A percentile compares a stretch with the other conserved stretches of the same genome.
These are phyloP conservation scores for Sphagnum magellanicum DNA, from an alignment of 228 moss, liverwort and hornwort genomes.

Conservation along the genomic window DNA sequence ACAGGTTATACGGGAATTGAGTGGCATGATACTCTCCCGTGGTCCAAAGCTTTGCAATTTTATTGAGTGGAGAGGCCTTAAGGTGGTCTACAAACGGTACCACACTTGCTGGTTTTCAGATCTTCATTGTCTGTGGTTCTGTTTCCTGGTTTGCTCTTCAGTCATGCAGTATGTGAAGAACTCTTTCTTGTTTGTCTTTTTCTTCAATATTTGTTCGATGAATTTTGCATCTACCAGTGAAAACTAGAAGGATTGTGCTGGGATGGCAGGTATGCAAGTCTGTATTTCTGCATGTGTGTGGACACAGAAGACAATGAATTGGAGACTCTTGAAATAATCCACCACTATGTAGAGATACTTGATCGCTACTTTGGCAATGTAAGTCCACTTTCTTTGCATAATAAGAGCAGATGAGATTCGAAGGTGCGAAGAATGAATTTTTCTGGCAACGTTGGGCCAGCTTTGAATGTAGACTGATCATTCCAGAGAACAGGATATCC, in stretches of 20 bases:
- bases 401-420: too few relatives aligned
- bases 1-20: constrained; percentile 91
- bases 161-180: too few relatives aligned
- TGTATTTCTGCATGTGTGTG: constrained; percentile 99
- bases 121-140: too few relatives aligned
- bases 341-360: constrained; percentile 96
- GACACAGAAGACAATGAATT: constrained; percentile 94
- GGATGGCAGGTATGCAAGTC: constrained; percentile 79
- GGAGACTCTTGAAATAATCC: constrained; percentile 97
- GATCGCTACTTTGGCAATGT: constrained; percentile 99
- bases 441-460: too few relatives aligned
- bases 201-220: too few relatives aligned
- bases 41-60: constrained; percentile 98
- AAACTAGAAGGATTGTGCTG: constrained; percentile 4
- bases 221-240: neutral
- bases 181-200: too few relatives aligned
- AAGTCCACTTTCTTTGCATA: constrained; percentile 13
- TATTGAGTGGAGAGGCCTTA: constrained; percentile 94
- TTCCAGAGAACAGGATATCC: too few relatives aligned
- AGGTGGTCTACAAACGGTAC: constrained; percentile 93
- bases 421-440: too few relatives aligned
- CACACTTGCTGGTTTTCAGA: neutral
- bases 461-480: too few relatives aligned
- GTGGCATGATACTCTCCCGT: constrained; percentile 80
- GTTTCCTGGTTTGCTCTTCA: too few relatives aligned